Percentiles rank a stretch among this genome's conserved stretches.
phyloP scores from a whole-genome alignment of 148 eudicot genomes.

The Camellia lanceoleosa region DNA sequence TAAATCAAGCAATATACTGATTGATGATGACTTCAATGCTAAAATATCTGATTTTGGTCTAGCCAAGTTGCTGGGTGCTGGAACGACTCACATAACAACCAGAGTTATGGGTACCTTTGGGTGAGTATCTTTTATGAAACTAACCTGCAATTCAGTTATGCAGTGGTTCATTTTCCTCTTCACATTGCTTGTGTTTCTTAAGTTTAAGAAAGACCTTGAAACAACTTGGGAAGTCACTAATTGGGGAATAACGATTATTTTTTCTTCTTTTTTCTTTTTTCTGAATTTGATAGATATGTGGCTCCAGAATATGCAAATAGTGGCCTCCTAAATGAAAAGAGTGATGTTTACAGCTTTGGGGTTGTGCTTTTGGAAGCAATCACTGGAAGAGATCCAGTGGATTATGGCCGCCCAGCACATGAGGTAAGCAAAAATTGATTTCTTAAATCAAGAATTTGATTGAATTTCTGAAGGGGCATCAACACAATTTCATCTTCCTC shows the following conservation, averaged over 20 bases:
- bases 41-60: conserved; percentile 95
- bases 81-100: conserved; percentile 84
- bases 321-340: conserved; percentile 85
- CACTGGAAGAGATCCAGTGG: conserved; percentile 93
- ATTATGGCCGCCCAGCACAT: conserved; percentile 74
- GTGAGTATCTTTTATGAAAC: conserved; percentile 33
- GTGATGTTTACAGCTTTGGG: conserved; percentile 89
- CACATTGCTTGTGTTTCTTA: conserved; percentile 5
- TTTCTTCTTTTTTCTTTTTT: not conserved
- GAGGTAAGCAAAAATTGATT: conserved; percentile 38
- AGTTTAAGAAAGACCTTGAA: not conserved
- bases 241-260: not conserved
- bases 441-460: not conserved
- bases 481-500: not conserved
- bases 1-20: conserved; percentile 89
- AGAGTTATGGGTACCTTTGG: conserved; percentile 99
- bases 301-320: conserved; percentile 98
- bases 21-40: conserved; percentile 76
- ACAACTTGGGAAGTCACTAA: conserved; percentile 2
- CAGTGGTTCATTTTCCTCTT: not conserved
- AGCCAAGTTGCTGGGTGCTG: conserved; percentile 94
- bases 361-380: conserved; percentile 84
- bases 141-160: not conserved
- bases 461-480: not conserved
- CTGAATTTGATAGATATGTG: conserved; percentile 53